phyloP scores from a whole-genome alignment of 352 stramenopile species.

The Phytophthora ohioensis region DNA sequence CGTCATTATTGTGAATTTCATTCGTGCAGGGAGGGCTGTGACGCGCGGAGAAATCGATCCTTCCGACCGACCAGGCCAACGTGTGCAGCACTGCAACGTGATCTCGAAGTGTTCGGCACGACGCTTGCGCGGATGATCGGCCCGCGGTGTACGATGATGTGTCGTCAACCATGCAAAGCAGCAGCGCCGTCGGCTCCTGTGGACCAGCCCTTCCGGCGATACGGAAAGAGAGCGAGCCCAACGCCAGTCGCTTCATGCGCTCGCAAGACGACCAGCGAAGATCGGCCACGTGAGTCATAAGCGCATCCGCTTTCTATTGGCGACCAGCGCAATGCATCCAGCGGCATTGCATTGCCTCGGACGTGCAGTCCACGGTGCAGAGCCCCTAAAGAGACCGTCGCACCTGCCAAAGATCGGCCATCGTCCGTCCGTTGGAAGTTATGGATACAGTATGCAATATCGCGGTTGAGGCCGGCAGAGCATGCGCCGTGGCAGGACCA shows the following conservation, averaged over 20 bases:
- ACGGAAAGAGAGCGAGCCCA: constrained; percentile 22
- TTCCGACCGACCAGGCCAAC: no score
- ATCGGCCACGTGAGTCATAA: constrained; percentile 15
- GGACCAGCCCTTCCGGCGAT: constrained; percentile 21
- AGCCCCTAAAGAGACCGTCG: not conserved
- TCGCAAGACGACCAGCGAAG: constrained; percentile 12
- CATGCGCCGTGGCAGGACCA: constrained; percentile 14
- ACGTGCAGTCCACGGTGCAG: not conserved
- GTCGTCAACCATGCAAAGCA: constrained; percentile 28
- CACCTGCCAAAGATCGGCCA: constrained; percentile 26
- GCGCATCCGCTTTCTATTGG: constrained; percentile 17
- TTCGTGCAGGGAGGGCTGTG: constrained; percentile 14
- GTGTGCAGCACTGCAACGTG: not conserved
- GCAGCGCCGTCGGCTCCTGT: not conserved
- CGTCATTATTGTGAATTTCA: constrained; percentile 13
- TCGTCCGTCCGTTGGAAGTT: not conserved
- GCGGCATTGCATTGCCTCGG: not conserved
- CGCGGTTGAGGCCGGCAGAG: not conserved
- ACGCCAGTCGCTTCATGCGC: constrained; percentile 21
- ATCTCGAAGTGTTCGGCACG: not conserved
- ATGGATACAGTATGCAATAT: not conserved
- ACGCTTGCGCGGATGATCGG: not conserved
- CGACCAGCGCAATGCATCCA: not conserved
- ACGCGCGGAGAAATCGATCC: not conserved
- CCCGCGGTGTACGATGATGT: constrained; percentile 27